Conservation (phyloP, 495 filamentous ascomycete genomes). For the Hypomontagnella monticulosa region DNA sequence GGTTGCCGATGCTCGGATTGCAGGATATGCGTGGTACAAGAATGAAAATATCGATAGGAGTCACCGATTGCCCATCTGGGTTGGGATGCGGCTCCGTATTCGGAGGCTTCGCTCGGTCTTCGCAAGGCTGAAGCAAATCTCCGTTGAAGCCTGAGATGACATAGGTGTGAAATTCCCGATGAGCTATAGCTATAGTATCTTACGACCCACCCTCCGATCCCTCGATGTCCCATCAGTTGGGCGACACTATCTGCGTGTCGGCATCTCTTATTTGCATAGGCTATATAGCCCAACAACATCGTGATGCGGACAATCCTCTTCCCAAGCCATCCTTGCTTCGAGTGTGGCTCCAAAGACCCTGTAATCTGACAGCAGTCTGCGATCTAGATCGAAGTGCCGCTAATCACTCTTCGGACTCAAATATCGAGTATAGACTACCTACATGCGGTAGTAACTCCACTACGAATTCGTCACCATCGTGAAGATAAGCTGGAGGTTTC, state of each 20-base stretch:
- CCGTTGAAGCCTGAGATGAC: slow-evolving; percentile 31
- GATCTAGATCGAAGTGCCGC: not conserved
- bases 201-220: slow-evolving; percentile 18
- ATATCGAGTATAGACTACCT: slow-evolving; percentile 55
- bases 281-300: slow-evolving; percentile 25
- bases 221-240: slow-evolving; percentile 20
- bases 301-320: slow-evolving; percentile 13
- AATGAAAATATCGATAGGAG: not conserved
- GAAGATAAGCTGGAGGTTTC: slow-evolving; percentile 53
- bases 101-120: slow-evolving; percentile 22
- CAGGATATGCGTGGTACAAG: slow-evolving; percentile 4
- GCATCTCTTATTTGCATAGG: slow-evolving; percentile 25
- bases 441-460: slow-evolving; percentile 59
- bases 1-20: slow-evolving; percentile 32
- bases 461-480: slow-evolving; percentile 59
- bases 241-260: slow-evolving; percentile 20
- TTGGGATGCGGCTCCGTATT: slow-evolving; percentile 29
- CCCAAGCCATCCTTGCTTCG: slow-evolving; percentile 10
- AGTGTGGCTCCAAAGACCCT: slow-evolving; percentile 1
- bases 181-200: slow-evolving; percentile 2
- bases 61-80: not conserved
- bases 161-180: slow-evolving; percentile 6
- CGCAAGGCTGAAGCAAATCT: slow-evolving; percentile 29
- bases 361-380: slow-evolving; percentile 4
- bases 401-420: slow-evolving; percentile 54